These are phyloP conservation scores for Paraphaeosphaeria sporulosa DNA, from an alignment of 2,329 filamentous ascomycete species.

Conservation along the genomic window DNA sequence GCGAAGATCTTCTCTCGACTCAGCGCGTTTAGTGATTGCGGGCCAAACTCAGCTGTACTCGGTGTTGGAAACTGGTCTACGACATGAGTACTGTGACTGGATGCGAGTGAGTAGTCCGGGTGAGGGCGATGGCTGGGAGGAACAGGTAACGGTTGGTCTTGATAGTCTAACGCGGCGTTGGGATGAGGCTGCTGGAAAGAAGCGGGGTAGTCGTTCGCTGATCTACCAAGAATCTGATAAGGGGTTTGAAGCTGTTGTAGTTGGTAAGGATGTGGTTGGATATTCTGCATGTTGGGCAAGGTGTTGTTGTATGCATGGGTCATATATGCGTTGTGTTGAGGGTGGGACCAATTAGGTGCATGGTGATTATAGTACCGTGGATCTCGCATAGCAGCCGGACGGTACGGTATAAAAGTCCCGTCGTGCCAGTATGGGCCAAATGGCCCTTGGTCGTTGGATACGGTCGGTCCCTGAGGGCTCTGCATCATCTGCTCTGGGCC, in stretches of 20 bases:
- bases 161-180: slow-evolving; percentile 37
- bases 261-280: slow-evolving; percentile 37
- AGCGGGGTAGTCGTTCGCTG: slow-evolving; percentile 32
- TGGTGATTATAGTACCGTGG: slow-evolving; percentile 46
- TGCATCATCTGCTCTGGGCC: slow-evolving; percentile 45
- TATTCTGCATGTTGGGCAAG: slow-evolving; percentile 32
- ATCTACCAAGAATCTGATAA: slow-evolving; percentile 32
- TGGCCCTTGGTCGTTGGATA: slow-evolving; percentile 51
- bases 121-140: slow-evolving; percentile 31
- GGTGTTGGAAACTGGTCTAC: slow-evolving; percentile 29
- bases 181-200: slow-evolving; percentile 36
- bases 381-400: slow-evolving; percentile 50
- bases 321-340: slow-evolving; percentile 38
- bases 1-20: slow-evolving; percentile 55
- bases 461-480: slow-evolving; percentile 47
- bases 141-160: slow-evolving; percentile 29
- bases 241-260: slow-evolving; percentile 33
- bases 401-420: slow-evolving; percentile 51
- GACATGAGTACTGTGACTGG: slow-evolving; percentile 40
- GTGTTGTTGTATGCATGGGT: slow-evolving; percentile 36
- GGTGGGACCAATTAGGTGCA: slow-evolving; percentile 39
- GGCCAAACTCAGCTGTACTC: slow-evolving; percentile 47
- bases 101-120: slow-evolving; percentile 32
- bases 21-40: slow-evolving; percentile 52
- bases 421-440: slow-evolving; percentile 53